Evolutionary conservation across 768 basidiomycete genomes (phyloP).

Genomic region (Boletus eberwhitei): DNA sequence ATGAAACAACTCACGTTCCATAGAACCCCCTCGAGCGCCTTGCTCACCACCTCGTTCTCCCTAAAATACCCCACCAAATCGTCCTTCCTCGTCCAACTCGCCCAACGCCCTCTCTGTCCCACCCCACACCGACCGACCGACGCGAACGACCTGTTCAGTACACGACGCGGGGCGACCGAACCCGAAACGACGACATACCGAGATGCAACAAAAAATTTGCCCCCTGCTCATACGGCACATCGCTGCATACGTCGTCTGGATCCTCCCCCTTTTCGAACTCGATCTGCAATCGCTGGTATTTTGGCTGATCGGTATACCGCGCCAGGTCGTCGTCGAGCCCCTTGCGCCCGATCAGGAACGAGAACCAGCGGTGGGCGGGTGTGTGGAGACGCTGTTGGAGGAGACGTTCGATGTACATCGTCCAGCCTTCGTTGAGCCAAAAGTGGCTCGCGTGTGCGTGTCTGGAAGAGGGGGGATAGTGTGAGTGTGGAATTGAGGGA

Average conservation of each 20-base stretch:
- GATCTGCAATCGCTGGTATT: conserved; percentile 75
- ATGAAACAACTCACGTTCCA: conserved; percentile 59
- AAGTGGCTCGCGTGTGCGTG: conserved; percentile 74
- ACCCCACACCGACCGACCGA: not conserved
- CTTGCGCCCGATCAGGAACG: conserved; percentile 73
- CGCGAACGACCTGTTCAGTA: not conserved
- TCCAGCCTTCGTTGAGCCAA: conserved; percentile 94
- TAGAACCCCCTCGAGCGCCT: conserved; percentile 63
- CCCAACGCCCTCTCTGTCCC: conserved; percentile 12
- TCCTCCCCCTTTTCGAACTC: conserved; percentile 70
- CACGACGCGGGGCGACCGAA: not conserved
- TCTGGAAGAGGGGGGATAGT: conserved; percentile 25
- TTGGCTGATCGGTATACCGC: conserved; percentile 54
- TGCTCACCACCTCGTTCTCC: conserved; percentile 52
- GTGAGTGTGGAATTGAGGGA: not conserved
- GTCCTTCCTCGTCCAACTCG: conserved; percentile 60
- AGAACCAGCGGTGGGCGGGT: conserved; percentile 75
- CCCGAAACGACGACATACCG: conserved; percentile 42
- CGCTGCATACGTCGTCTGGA: conserved; percentile 72
- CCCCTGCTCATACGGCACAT: conserved; percentile 86
- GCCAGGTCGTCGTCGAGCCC: conserved; percentile 65
- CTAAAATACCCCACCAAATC: conserved; percentile 74
- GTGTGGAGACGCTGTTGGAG: conserved; percentile 68
- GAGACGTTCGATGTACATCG: conserved; percentile 87
- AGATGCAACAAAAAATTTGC: conserved; percentile 83